phyloP scores from a whole-genome alignment of 768 basidiomycete genomes.

The Suillus subluteus region DNA sequence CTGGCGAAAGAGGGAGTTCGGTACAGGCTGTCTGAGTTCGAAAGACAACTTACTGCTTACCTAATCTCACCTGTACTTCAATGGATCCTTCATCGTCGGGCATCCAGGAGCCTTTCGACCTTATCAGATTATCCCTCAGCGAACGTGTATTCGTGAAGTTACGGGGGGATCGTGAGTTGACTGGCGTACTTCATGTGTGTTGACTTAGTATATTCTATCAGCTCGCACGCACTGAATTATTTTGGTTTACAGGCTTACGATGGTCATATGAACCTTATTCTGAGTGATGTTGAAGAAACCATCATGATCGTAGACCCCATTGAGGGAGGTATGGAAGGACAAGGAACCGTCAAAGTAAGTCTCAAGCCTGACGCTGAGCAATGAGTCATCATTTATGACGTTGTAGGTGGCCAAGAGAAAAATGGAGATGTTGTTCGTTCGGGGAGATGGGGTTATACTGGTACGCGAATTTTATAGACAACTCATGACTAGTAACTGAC shows the following conservation, averaged over 20 bases:
- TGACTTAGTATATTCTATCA: slow-evolving; percentile 7
- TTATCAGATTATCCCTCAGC: slow-evolving; percentile 93
- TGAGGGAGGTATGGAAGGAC: slow-evolving; percentile 62
- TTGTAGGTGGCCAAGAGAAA: slow-evolving; percentile 86
- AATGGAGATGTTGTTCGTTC: slow-evolving; percentile 97
- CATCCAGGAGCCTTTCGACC: slow-evolving; percentile 96
- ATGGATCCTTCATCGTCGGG: slow-evolving; percentile 77
- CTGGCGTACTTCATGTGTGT: slow-evolving; percentile 90
- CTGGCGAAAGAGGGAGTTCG: slow-evolving; percentile 23
- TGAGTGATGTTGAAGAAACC: slow-evolving; percentile 97
- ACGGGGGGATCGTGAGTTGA: slow-evolving; percentile 89
- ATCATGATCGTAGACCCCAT: slow-evolving; percentile 91
- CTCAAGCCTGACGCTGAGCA: neutral
- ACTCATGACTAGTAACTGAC: slow-evolving; percentile 14
- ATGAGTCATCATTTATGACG: neutral
- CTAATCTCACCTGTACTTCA: slow-evolving; percentile 25
- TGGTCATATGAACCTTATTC: slow-evolving; percentile 99
- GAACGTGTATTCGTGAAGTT: slow-evolving; percentile 99
- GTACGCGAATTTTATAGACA: slow-evolving; percentile 47
- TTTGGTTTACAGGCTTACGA: slow-evolving; percentile 82
- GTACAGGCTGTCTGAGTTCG: slow-evolving; percentile 30
- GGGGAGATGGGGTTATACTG: slow-evolving; percentile 96
- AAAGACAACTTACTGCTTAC: slow-evolving; percentile 30
- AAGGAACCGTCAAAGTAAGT: slow-evolving; percentile 68
- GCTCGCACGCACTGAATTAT: slow-evolving; percentile 15